Percentiles rank a stretch among this genome's conserved stretches.
These are phyloP conservation scores for Aegilops bicornis DNA, from an alignment of 176 grass and related monocot species.

Conservation along the genomic window DNA sequence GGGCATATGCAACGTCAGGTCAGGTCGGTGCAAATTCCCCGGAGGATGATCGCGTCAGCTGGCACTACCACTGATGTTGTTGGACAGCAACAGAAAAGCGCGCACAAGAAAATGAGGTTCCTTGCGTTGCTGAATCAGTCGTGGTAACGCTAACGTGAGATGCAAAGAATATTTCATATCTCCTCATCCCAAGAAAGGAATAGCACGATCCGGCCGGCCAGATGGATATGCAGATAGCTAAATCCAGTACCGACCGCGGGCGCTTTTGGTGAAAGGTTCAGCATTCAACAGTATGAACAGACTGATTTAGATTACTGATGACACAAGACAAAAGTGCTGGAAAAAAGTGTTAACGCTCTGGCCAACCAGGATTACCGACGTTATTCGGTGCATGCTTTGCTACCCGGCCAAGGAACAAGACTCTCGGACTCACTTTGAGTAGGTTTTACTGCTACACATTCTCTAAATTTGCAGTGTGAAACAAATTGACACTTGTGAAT, in stretches of 20 bases:
- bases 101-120: neutral
- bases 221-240: neutral
- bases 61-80: no score
- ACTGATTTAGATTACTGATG: neutral
- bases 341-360: neutral
- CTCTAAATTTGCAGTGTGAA: neutral
- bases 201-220: neutral
- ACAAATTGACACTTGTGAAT: neutral
- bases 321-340: neutral
- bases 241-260: neutral
- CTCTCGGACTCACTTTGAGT: conserved; percentile 10
- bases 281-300: neutral
- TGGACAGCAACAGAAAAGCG: neutral
- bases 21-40: neutral
- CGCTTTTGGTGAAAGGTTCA: conserved; percentile 23
- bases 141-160: neutral
- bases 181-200: conserved; percentile 23
- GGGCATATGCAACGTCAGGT: neutral
- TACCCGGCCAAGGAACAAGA: conserved; percentile 10
- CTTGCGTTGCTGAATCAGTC: neutral
- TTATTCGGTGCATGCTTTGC: conserved; percentile 14
- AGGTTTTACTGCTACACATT: conserved; percentile 2
- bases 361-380: neutral
- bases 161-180: neutral
- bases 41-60: neutral